Evolutionary conservation across 371 early-diverging fungal genomes (phyloP).

Genomic region (Smittium mucronatum): DNA sequence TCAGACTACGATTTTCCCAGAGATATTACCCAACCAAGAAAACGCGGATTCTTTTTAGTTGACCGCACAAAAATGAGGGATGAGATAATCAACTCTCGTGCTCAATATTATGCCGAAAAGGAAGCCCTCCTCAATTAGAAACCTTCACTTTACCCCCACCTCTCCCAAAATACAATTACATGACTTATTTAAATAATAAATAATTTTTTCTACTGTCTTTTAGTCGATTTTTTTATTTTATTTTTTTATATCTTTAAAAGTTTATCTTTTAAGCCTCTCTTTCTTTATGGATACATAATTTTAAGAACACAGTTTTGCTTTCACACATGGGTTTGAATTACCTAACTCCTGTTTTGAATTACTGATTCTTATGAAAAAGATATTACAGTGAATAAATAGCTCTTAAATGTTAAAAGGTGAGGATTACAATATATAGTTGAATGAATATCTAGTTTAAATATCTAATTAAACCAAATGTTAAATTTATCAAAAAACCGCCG

Average conservation of each 20-base stretch:
- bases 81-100: conserved; percentile 15
- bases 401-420: neutral
- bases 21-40: conserved; percentile 47
- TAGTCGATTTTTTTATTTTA: neutral
- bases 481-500: conserved; percentile 4
- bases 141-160: no score
- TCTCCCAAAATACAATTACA: no score
- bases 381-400: neutral
- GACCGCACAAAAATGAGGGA: conserved; percentile 39
- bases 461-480: conserved; percentile 6
- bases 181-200: neutral
- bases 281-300: neutral
- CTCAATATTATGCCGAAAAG: neutral
- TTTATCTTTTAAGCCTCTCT: neutral
- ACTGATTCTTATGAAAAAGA: neutral
- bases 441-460: conserved; percentile 4
- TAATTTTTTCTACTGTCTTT: neutral
- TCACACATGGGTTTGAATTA: neutral
- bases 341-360: neutral
- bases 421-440: neutral
- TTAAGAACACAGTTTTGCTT: no score
- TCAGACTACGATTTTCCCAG: conserved; percentile 48
- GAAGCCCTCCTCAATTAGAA: no score
- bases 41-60: conserved; percentile 56
- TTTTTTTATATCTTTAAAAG: neutral